Percentiles rank a stretch among this genome's conserved stretches.
Evolutionary conservation across 768 basidiomycete species (phyloP).

Genomic region (Tylopilus sp.): DNA sequence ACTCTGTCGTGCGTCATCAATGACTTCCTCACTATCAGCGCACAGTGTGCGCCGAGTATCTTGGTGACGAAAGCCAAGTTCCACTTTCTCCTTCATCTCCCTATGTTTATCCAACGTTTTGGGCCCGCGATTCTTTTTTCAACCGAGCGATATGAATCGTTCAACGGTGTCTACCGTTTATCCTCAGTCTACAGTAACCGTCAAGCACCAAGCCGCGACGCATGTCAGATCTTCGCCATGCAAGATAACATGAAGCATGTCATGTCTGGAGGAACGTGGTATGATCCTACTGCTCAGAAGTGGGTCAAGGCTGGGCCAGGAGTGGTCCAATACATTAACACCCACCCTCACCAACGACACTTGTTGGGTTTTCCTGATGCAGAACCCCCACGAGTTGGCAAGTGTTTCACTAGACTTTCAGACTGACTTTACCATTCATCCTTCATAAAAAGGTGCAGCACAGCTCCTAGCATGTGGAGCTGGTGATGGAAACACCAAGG

Average conservation of each 20-base stretch:
- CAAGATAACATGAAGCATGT: constrained; percentile 17
- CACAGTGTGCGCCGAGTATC: constrained; percentile 25
- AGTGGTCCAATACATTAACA: not conserved
- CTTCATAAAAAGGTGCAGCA: too few species aligned
- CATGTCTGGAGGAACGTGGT: constrained; percentile 11
- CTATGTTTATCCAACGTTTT: constrained; percentile 24
- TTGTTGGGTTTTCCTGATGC: not conserved
- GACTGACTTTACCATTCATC: too few species aligned
- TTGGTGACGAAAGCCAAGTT: constrained; percentile 30
- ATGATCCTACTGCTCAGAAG: not conserved
- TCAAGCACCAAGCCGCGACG: constrained; percentile 29
- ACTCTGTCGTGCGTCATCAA: constrained; percentile 19
- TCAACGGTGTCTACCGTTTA: constrained; percentile 25
- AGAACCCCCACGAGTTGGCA: not conserved
- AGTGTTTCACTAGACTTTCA: too few species aligned
- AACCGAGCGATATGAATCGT: constrained; percentile 30
- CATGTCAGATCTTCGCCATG: constrained; percentile 9
- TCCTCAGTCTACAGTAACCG: constrained; percentile 28
- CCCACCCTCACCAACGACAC: not conserved
- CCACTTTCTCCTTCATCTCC: constrained; percentile 31
- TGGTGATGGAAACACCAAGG: too few species aligned
- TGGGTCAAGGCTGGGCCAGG: not conserved
- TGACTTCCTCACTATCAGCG: constrained; percentile 17
- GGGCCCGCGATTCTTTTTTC: constrained; percentile 29
- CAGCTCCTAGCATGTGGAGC: too few species aligned